phyloP scores from a whole-genome alignment of 805 yeast genomes.

The Metschnikowia koreensis region DNA sequence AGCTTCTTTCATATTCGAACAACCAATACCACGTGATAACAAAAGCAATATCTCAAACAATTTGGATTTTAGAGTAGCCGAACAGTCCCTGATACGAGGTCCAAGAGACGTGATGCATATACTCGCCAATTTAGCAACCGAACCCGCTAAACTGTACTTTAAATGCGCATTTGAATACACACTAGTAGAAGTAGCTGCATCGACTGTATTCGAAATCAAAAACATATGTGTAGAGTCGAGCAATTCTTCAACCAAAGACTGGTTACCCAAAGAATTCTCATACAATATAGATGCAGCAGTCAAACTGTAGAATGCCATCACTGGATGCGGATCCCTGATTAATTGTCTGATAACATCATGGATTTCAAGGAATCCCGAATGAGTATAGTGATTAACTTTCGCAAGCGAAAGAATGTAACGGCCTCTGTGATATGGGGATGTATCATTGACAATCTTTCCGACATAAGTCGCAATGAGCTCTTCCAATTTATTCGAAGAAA shows the following conservation, averaged over 20 bases:
- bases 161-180: conserved; percentile 35
- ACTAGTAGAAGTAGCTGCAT: conserved; percentile 35
- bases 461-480: conserved; percentile 35
- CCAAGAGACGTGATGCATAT: conserved; percentile 37
- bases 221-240: conserved; percentile 27
- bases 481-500: conserved; percentile 22
- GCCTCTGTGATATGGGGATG: conserved; percentile 63
- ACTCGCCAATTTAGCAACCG: conserved; percentile 26
- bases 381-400: conserved; percentile 27
- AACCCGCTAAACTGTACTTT: conserved; percentile 29
- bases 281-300: conserved; percentile 56
- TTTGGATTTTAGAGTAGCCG: conserved; percentile 19
- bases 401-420: conserved; percentile 29
- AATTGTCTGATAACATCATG: conserved; percentile 59
- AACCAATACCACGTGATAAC: conserved; percentile 33
- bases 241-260: conserved; percentile 42
- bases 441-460: conserved; percentile 61
- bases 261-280: conserved; percentile 51
- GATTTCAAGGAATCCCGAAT: conserved; percentile 39
- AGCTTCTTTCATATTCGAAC: conserved; percentile 26
- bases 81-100: conserved; percentile 32
- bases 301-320: conserved; percentile 73
- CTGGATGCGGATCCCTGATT: conserved; percentile 78
- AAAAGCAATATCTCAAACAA: conserved; percentile 29
- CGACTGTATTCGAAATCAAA: conserved; percentile 36